These are phyloP conservation scores for Gracilaria vermiculophylla DNA, from an alignment of 23 red algal genomes.

Conservation along the genomic window DNA sequence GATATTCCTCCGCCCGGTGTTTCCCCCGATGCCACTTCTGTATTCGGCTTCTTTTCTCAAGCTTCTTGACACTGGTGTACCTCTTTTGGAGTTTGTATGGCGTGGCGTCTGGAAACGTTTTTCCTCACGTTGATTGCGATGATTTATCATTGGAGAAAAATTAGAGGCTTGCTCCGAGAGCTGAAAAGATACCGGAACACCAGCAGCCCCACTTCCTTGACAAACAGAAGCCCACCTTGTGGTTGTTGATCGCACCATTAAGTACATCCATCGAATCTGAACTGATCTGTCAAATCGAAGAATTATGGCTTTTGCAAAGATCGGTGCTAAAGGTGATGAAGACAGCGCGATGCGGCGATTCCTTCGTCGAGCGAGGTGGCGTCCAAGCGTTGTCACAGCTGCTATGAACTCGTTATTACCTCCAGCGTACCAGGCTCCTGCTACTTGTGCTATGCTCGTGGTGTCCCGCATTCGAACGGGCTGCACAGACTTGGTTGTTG, in stretches of 20 bases:
- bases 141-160: not conserved
- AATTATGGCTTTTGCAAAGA: not conserved
- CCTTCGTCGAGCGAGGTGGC: not conserved
- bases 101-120: not conserved
- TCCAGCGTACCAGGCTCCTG: not conserved
- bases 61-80: not conserved
- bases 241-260: not conserved
- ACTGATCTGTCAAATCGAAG: not conserved
- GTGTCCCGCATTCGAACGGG: slow-evolving; percentile 24
- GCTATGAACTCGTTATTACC: not conserved
- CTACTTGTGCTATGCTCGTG: slow-evolving; percentile 6
- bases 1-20: not conserved
- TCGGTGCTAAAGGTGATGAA: not conserved
- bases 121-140: not conserved
- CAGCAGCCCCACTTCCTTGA: not conserved
- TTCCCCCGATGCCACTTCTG: not conserved
- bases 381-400: not conserved
- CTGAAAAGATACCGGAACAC: not conserved
- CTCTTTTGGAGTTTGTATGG: not conserved
- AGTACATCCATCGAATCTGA: not conserved
- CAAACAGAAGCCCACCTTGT: not conserved
- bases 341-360: slow-evolving; percentile 3
- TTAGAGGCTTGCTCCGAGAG: not conserved
- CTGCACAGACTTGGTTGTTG: not conserved
- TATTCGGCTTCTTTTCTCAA: not conserved